Evolutionary conservation across 257 asterid genomes (phyloP), one percentile per base, ranked within the genome.

Genomic region (Orobanche coerulescens): DNA sequence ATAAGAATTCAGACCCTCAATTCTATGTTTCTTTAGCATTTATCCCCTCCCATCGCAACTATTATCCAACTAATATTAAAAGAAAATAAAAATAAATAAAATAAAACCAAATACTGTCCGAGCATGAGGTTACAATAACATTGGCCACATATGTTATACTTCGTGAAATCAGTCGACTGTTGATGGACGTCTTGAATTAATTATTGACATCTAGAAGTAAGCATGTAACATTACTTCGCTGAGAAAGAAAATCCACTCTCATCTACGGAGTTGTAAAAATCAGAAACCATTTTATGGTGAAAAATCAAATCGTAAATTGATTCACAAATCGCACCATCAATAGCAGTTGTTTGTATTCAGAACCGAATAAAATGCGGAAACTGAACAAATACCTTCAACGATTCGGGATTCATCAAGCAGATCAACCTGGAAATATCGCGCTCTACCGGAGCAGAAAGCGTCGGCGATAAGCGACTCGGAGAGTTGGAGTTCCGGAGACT

Each of bases 371-470:
- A 42, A 37, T 25, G 63, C 53, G 39, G 22, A 37, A 58, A 20
- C 26, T 12, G 46, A 19, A 55, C 0, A 34, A 61, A 30, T 72
- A 86, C 97, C 97, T 75, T 63, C 57, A 40, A 73, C 34, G 67
- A 90, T 73, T 64, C 81, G 82, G 34, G 76, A 71, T 75, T 77
- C 78, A 66, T 79, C 62, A 55, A 80, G 80, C 59, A 82, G 81
- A 64, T 86, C 95, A 34, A 82, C 95, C 37, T 72, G 92, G 73
- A 63, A 49, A 72, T 86, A 90, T 48, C 74, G 67, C 53, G 90
- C 95, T 43, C 79, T 90, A 24, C 90, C 88, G 50, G 90, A 76
- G 64, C 81, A 70, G 19, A 90, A 36, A 47, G 94, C 94, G 51
- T 75, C 80, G 6, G 86, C 71, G 48, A 90, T 82, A 44, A 76